phyloP scores from a whole-genome alignment of 306 rosid genomes.

The Medicago truncatula region DNA sequence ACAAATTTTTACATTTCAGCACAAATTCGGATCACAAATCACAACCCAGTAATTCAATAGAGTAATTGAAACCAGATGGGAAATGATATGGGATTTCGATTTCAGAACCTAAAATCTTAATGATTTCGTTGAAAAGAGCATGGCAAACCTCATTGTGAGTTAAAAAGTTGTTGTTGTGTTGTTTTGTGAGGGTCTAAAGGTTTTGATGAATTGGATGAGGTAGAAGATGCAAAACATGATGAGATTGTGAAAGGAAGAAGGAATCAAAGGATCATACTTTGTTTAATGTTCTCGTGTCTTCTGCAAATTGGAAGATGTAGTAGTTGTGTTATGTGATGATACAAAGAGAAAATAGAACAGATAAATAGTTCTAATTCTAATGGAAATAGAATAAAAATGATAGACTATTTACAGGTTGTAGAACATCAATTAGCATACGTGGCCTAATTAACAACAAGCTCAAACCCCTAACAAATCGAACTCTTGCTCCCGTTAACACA shows the following conservation, averaged over 20 bases:
- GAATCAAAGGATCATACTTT: slow-evolving; percentile 21
- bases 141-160: slow-evolving; percentile 2
- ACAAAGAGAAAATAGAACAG: no score
- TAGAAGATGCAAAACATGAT: slow-evolving; percentile 34
- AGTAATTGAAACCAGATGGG: slow-evolving; percentile 40
- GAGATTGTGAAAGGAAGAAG: slow-evolving; percentile 25
- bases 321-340: no score
- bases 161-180: slow-evolving; percentile 13
- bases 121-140: slow-evolving; percentile 61
- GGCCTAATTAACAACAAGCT: neutral
- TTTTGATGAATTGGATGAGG: slow-evolving; percentile 30
- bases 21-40: neutral
- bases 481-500: neutral
- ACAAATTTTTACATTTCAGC: no score
- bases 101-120: slow-evolving; percentile 67
- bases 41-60: neutral
- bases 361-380: no score
- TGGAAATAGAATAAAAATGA: no score
- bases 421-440: neutral
- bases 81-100: slow-evolving; percentile 31
- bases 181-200: slow-evolving; percentile 5
- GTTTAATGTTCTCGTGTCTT: slow-evolving; percentile 31
- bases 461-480: neutral
- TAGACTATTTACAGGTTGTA: no score
- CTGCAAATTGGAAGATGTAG: neutral